Evolutionary conservation across 306 rosid species (phyloP).

Genomic region (Spatholobus suberectus): DNA sequence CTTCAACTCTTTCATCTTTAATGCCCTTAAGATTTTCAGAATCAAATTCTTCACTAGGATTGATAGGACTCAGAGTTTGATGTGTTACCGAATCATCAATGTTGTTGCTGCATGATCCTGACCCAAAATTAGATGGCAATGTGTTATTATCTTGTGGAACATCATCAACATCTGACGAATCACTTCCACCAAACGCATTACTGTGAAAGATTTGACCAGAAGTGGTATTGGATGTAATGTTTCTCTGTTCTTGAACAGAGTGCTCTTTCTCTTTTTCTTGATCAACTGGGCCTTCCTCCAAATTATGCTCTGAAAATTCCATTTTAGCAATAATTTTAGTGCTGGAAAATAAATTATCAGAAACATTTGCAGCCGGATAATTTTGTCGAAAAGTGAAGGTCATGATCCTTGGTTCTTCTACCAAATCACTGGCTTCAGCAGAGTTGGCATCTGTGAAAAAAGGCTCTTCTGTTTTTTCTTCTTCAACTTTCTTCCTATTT

Average conservation of each 20-base stretch:
- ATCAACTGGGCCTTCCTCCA: neutral
- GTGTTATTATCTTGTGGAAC: slow-evolving; percentile 6
- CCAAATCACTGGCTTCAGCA: slow-evolving; percentile 29
- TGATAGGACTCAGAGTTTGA: neutral
- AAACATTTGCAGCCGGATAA: slow-evolving; percentile 35
- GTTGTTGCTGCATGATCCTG: slow-evolving; percentile 8
- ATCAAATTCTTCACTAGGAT: slow-evolving; percentile 6
- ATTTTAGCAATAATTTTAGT: neutral
- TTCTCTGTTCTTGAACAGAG: slow-evolving; percentile 32
- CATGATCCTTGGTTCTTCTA: slow-evolving; percentile 49
- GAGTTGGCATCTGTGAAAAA: neutral
- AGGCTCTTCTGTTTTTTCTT: slow-evolving; percentile 10
- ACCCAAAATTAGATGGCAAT: slow-evolving; percentile 11
- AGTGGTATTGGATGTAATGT: neutral
- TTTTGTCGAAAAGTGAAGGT: slow-evolving; percentile 48
- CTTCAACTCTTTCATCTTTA: slow-evolving; percentile 6
- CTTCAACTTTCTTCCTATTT: neutral
- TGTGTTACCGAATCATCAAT: slow-evolving; percentile 11
- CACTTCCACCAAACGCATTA: slow-evolving; percentile 21
- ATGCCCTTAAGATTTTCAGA: neutral
- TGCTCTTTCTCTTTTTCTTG: slow-evolving; percentile 13
- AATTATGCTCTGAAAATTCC: neutral
- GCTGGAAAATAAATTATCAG: neutral
- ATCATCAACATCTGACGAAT: slow-evolving; percentile 38
- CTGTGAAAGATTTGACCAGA: slow-evolving; percentile 16